These are phyloP conservation scores for Botrytis paeoniae DNA, from an alignment of 2,329 filamentous ascomycete genomes.

Conservation along the genomic window DNA sequence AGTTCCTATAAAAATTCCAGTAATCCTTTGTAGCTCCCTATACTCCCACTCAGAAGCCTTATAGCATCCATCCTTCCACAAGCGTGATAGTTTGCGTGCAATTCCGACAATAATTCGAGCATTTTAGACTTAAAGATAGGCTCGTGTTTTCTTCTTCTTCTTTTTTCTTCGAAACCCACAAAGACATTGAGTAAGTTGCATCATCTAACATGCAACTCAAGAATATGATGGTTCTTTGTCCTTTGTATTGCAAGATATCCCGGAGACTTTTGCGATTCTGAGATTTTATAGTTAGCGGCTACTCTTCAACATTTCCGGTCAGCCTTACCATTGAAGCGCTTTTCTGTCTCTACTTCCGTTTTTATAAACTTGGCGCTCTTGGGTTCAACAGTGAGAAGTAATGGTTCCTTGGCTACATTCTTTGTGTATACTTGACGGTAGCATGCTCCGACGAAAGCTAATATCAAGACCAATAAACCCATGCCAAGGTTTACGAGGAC, in stretches of 20 bases:
- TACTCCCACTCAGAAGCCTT: neutral
- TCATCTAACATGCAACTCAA: constrained; percentile 4
- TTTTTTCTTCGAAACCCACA: neutral
- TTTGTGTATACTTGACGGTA: neutral
- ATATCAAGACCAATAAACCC: constrained; percentile 11
- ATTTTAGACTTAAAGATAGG: neutral
- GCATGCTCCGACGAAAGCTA: constrained; percentile 8
- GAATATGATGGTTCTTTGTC: neutral
- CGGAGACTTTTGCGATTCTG: neutral
- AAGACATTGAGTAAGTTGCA: too few species aligned
- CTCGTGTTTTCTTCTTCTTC: too few species aligned
- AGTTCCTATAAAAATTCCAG: neutral
- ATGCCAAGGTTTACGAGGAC: neutral
- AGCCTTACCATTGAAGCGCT: neutral
- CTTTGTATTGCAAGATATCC: neutral
- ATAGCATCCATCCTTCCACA: neutral
- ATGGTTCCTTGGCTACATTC: neutral
- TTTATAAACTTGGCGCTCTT: neutral
- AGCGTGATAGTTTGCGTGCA: neutral
- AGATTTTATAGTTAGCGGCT: neutral
- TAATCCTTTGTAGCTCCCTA: neutral
- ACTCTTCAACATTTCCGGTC: neutral
- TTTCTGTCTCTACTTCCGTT: constrained; percentile 1
- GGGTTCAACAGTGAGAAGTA: constrained; percentile 10
- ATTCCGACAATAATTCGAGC: neutral